These are phyloP conservation scores for Domatiomyces catenatus DNA, from an alignment of 2,329 filamentous ascomycete genomes.

Conservation along the genomic window DNA sequence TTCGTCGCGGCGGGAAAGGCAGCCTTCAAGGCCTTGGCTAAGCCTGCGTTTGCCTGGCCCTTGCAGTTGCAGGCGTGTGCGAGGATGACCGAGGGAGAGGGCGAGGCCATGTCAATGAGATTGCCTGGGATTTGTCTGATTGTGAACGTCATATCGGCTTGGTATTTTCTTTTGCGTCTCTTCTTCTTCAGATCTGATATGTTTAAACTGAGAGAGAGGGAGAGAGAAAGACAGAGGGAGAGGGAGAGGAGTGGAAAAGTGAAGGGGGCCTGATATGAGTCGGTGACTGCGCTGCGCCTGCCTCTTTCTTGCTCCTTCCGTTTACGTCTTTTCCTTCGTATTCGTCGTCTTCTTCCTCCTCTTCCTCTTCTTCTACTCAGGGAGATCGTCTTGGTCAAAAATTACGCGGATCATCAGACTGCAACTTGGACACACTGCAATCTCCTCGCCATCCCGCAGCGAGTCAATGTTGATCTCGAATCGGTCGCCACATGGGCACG, in stretches of 20 bases:
- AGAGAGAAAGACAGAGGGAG: background rate
- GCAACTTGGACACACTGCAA: slow-evolving; percentile 94
- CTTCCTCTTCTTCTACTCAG: slow-evolving; percentile 2
- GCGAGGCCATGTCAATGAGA: background rate
- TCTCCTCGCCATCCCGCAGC: slow-evolving; percentile 74
- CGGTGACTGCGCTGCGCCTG: too few relatives aligned
- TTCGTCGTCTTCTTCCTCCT: too few relatives aligned
- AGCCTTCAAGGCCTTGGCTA: background rate
- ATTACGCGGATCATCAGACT: slow-evolving; percentile 94
- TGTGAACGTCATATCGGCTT: background rate
- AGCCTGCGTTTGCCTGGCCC: background rate
- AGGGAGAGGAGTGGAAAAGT: too few relatives aligned
- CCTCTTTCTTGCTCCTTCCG: too few relatives aligned
- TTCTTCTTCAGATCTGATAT: background rate
- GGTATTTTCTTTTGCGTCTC: background rate
- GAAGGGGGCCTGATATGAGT: too few relatives aligned
- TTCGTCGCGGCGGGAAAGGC: background rate
- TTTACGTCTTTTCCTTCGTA: too few relatives aligned
- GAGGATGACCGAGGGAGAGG: background rate
- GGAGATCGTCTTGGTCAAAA: slow-evolving; percentile 57
- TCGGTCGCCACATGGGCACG: slow-evolving; percentile 90
- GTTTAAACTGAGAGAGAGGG: background rate
- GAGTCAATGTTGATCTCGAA: slow-evolving; percentile 84
- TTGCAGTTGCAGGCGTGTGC: background rate
- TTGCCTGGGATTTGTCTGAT: background rate